phyloP scores from a whole-genome alignment of 2,329 filamentous ascomycete genomes.

The Nemania sp. region DNA sequence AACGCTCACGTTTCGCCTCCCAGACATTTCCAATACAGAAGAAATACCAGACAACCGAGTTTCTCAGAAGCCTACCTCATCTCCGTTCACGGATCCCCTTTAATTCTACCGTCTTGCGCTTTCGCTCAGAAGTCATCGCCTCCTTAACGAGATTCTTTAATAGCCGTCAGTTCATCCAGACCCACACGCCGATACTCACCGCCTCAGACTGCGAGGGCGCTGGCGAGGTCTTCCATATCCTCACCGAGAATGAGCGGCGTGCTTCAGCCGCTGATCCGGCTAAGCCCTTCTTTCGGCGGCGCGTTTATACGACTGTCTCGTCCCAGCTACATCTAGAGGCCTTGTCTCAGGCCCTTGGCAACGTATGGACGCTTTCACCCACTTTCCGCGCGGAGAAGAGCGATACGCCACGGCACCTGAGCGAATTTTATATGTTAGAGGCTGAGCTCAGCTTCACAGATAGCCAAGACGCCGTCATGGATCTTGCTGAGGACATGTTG shows the following conservation, averaged over 20 bases:
- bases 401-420: constrained; percentile 92
- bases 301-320: constrained; percentile 97
- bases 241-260: constrained; percentile 54
- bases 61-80: constrained; percentile 88
- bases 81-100: constrained; percentile 84
- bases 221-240: constrained; percentile 88
- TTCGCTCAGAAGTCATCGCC: constrained; percentile 84
- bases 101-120: constrained; percentile 82
- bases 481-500: constrained; percentile 83
- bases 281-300: constrained; percentile 79
- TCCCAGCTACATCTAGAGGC: constrained; percentile 95
- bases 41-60: constrained; percentile 93
- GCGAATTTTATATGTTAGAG: constrained; percentile 99
- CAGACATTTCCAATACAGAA: constrained; percentile 95
- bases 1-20: constrained; percentile 41
- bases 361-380: constrained; percentile 93
- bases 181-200: constrained; percentile 93
- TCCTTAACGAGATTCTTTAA: constrained; percentile 82
- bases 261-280: constrained; percentile 53
- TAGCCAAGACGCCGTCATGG: constrained; percentile 77
- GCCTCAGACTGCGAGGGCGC: constrained; percentile 98
- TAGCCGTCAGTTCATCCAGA: constrained; percentile 78
- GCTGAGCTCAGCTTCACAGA: constrained; percentile 86
- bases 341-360: constrained; percentile 85
- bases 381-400: constrained; percentile 94